Base-by-base conservation (phyloP, 805 yeast genomes). In the Starmerella apicola region DNA sequence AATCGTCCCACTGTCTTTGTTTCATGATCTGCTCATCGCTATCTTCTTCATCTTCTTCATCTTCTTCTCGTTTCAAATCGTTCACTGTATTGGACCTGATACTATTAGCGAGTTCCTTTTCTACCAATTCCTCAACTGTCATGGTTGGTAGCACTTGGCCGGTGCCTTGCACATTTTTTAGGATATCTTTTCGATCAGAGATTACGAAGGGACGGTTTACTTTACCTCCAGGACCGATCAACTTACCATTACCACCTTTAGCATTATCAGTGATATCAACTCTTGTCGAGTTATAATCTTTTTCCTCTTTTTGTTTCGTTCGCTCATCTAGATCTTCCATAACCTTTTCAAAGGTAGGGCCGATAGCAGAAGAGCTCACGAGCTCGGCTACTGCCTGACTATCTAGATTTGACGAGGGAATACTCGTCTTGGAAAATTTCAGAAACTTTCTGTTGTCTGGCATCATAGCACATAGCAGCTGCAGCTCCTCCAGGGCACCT, bases 111-210 rank as follows among this genome's bases (percentile, higher is more conserved):
- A 81, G 65, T 56, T 91, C 98, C 50, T 83, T 75, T 35, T 85
- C 94, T 38, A 91, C 64, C 45, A 81, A 78, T 51, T 91, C 96
- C 48, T 91, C 98, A 0, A 91, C 85, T 0, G 94, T 67, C 91
- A 91, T 83, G 0, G 96, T 83, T 2, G 98, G 98, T 22, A 88
- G 66, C 20, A 70, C 75, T 60, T 91, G 96, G 1, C 96, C 98
- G 2, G 93, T 83, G 1, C 96, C 95, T 50, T 72, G 75, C 0
- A 86, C 95, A 51, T 77, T 72, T 24, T 67, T 62, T 42, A 69
- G 65, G 15, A 83, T 49, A 34, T 77, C 72, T 1, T 34, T 15
- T 4, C 49, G 36, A 27, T 73, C 74, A 43, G 74, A 68, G 15
- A 88, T 68, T 0, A 88, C 81, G 59, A 88, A 91, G 9, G 96